Evolutionary conservation across 345 rosid genomes (phyloP), one percentile per base, ranked within the genome.

Genomic region (Linum tenue): DNA sequence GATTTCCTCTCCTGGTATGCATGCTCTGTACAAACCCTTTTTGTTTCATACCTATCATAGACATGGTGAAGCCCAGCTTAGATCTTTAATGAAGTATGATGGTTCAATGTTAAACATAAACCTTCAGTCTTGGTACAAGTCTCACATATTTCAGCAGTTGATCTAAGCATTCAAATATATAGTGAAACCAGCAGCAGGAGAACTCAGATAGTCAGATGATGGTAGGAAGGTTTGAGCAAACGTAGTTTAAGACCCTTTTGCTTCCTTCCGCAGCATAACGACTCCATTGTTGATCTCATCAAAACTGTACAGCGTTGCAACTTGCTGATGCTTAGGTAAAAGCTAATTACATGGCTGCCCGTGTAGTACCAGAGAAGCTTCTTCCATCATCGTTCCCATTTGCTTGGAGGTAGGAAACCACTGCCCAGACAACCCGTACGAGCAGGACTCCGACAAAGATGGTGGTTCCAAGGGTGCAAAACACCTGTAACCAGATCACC

Each of bases 381-480:
- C 78, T 76, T 4, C 80, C 72, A 31, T 51, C 76, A 70, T 75
- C 70, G 48, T 67, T 84, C 63, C 83, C 86, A 61, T 55, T 79
- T 39, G 80, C 81, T 57, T 88, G 90, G 70, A 85, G 84, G 66
- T 74, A 84, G 0, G 94, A 77, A 72, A 77, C 69, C 60, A 80
- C 78, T 3, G 84, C 86, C 97, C 90, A 86, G 12, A 85, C 64
- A 67, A 84, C 73, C 5, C 94, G 87, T 2, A 88, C 64, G 42
- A 86, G 73, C 69, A 88, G 62, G 72, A 88, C 82, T 37, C 63
- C 86, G 12, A 72, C 77, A 67, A 85, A 91, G 14, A 88, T 90
- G 0, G 86, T 81, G 72, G 87, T 85, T 48, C 94, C 91, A 6
- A 86, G 75, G 48, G 80, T 80, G 90, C 96, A 88, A 38, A 81